These are phyloP conservation scores for Glycine tomentella DNA, from an alignment of 306 rosid species.

Conservation along the genomic window DNA sequence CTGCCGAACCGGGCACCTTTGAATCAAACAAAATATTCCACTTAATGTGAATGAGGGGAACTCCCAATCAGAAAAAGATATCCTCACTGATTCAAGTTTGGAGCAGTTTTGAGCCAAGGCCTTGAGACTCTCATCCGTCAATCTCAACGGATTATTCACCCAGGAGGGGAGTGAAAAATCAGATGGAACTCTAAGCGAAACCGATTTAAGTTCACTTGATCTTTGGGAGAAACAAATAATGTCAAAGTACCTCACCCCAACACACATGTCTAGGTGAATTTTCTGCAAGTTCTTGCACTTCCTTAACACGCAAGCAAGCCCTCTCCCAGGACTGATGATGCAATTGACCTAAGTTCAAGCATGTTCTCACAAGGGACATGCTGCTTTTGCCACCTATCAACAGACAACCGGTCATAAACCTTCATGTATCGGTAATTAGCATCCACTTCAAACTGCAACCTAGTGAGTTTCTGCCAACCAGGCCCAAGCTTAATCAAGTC, in stretches of 20 bases:
- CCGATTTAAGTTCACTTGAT: conserved; percentile 68
- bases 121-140: conserved; percentile 83
- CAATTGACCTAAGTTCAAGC: conserved; percentile 86
- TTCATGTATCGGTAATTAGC: conserved; percentile 87
- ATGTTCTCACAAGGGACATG: conserved; percentile 73
- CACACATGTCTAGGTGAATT: conserved; percentile 88
- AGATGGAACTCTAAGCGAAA: conserved; percentile 79
- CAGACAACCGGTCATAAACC: conserved; percentile 82
- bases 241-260: conserved; percentile 86
- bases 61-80: conserved; percentile 86
- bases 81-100: conserved; percentile 74
- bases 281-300: conserved; percentile 83
- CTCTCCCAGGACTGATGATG: conserved; percentile 92
- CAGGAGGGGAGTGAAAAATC: conserved; percentile 83
- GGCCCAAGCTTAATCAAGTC: conserved; percentile 68
- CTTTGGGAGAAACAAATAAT: conserved; percentile 71
- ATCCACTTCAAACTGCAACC: conserved; percentile 89
- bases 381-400: conserved; percentile 89
- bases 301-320: conserved; percentile 84
- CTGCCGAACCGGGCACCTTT: conserved; percentile 69
- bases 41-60: conserved; percentile 81
- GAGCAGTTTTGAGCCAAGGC: conserved; percentile 81
- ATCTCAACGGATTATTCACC: conserved; percentile 64
- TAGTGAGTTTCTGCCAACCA: conserved; percentile 77
- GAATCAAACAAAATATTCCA: conserved; percentile 71